These are phyloP conservation scores for Monascus purpureus DNA, from an alignment of 495 filamentous ascomycete species.

Conservation along the genomic window DNA sequence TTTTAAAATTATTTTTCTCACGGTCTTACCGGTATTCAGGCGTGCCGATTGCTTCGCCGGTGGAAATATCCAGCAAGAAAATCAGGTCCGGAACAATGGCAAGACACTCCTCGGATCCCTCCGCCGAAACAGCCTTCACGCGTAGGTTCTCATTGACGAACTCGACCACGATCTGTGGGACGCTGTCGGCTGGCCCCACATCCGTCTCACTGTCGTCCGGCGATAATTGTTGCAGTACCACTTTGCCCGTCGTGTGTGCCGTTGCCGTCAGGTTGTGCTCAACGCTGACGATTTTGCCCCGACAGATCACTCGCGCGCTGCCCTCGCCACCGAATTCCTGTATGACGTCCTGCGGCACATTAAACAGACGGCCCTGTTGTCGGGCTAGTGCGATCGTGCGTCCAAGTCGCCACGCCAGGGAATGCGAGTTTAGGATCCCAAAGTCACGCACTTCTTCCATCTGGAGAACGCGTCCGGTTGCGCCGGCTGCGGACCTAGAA, in stretches of 20 bases:
- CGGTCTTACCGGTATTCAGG: conserved; percentile 27
- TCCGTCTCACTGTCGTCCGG: not conserved
- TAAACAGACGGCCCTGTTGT: conserved; percentile 23
- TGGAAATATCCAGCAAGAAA: conserved; percentile 38
- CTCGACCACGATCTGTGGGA: conserved; percentile 32
- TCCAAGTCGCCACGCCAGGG: conserved; percentile 19
- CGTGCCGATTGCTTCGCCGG: conserved; percentile 40
- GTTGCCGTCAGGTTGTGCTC: conserved; percentile 31
- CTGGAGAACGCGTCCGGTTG: conserved; percentile 7
- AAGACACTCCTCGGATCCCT: conserved; percentile 25
- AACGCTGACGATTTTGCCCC: conserved; percentile 44
- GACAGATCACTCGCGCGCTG: conserved; percentile 35
- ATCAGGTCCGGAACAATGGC: conserved; percentile 44
- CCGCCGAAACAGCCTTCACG: conserved; percentile 16
- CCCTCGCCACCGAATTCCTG: conserved; percentile 34
- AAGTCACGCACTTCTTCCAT: conserved; percentile 8
- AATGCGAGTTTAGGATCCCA: conserved; percentile 14
- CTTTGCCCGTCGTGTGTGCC: conserved; percentile 37
- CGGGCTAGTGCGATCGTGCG: conserved; percentile 25
- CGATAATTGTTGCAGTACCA: conserved; percentile 24
- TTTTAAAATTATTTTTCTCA: not conserved
- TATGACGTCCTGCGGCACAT: conserved; percentile 37
- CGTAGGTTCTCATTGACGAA: conserved; percentile 48
- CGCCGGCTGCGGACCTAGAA: conserved; percentile 16
- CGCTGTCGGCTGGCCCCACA: conserved; percentile 2